Conservation (phyloP, 345 rosid species). For the Eucalyptus globulus region DNA sequence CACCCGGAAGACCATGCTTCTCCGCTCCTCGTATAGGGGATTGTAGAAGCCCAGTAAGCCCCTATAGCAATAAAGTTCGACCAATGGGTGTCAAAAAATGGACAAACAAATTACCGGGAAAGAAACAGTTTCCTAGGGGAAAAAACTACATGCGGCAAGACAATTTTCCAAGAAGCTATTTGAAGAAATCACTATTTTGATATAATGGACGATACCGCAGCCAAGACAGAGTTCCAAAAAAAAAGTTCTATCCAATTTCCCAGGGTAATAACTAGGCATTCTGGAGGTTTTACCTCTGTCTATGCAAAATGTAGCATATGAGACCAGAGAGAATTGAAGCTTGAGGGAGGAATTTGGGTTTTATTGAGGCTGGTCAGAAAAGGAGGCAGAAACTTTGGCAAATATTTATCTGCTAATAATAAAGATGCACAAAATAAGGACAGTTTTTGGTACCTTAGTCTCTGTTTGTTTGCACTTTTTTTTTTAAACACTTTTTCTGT, state of each 20-base stretch:
- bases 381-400: not conserved
- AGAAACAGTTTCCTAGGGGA: not conserved
- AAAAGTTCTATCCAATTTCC: not conserved
- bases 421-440: not conserved
- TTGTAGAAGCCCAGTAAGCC: conserved; percentile 92
- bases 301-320: not conserved
- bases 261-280: not conserved
- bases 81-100: not conserved
- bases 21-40: conserved; percentile 87
- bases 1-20: conserved; percentile 92
- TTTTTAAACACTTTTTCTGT: no score
- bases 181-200: not conserved
- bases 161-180: not conserved
- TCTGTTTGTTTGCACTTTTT: no score
- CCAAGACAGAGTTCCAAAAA: not conserved
- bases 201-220: not conserved
- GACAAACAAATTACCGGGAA: not conserved
- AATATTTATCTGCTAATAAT: not conserved
- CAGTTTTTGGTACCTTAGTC: not conserved
- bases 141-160: not conserved
- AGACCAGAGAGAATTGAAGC: not conserved
- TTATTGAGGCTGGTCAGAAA: not conserved
- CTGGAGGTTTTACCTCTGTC: not conserved
- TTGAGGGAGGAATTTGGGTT: not conserved
- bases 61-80: conserved; percentile 22